Conservation (phyloP, 2,329 filamentous ascomycete genomes). For the Venturia oleaginea region DNA sequence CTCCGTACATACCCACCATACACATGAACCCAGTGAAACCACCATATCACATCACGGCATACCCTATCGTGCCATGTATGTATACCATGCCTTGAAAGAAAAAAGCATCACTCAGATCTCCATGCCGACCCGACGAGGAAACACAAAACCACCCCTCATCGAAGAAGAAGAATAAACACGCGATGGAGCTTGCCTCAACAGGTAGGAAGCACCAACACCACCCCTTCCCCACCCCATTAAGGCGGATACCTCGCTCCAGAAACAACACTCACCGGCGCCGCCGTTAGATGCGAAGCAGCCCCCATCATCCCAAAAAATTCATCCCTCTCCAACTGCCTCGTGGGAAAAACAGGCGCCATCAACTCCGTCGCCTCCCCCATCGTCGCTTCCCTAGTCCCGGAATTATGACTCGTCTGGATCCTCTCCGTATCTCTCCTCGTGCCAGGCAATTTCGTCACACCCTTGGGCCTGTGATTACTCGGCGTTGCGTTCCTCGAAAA, state of each 20-base stretch:
- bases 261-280: neutral
- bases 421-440: neutral
- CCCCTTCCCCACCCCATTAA: neutral
- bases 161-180: neutral
- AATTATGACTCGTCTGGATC: neutral
- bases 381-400: neutral
- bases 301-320: neutral
- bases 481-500: neutral
- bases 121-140: neutral
- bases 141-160: neutral
- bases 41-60: neutral
- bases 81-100: neutral
- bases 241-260: neutral
- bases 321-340: neutral
- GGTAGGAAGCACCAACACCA: neutral
- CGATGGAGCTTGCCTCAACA: neutral
- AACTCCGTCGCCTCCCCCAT: neutral
- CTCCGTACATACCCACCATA: too few relatives aligned
- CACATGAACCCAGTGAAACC: too few relatives aligned
- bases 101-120: neutral
- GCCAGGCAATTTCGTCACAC: neutral
- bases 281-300: neutral
- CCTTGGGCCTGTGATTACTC: neutral
- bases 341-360: neutral
- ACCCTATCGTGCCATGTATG: neutral